Percentiles rank a stretch among this genome's conserved stretches.
phyloP scores from a whole-genome alignment of 257 asterid genomes.

The Solanum sitiens region DNA sequence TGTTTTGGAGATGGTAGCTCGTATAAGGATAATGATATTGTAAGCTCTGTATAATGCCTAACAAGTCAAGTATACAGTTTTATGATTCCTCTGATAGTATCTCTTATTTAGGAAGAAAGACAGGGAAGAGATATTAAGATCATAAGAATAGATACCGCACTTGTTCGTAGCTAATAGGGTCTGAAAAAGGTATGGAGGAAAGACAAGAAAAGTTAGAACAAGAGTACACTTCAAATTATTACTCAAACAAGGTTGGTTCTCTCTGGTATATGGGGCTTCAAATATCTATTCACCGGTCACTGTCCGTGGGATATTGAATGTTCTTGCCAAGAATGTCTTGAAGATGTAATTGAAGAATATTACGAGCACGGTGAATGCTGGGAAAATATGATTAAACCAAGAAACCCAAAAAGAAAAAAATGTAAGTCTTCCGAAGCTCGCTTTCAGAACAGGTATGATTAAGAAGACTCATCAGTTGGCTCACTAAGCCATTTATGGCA shows the following conservation, averaged over 20 bases:
- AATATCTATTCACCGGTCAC: not conserved
- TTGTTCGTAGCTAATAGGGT: not conserved
- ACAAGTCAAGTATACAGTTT: not conserved
- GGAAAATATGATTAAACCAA: not conserved
- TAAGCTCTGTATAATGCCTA: not conserved
- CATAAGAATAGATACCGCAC: not conserved
- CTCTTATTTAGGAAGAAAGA: not conserved
- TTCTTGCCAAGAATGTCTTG: not conserved
- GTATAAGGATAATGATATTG: not conserved
- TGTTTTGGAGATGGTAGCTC: not conserved
- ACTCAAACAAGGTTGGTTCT: not conserved
- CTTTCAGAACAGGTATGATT: not conserved
- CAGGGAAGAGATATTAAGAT: not conserved
- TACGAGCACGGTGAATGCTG: not conserved
- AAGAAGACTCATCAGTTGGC: not conserved
- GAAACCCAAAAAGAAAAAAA: not conserved
- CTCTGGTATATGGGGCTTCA: not conserved
- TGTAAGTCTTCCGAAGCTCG: not conserved
- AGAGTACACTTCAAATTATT: not conserved
- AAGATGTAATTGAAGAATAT: not conserved
- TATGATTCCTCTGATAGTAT: not conserved
- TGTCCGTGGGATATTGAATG: not conserved
- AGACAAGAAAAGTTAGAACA: not conserved
- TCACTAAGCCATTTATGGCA: not conserved
- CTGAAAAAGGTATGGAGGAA: not conserved